Evolutionary conservation across 768 basidiomycete genomes (phyloP), one percentile per base, ranked within the genome.

Genomic region (Strobilomyces echinocephalus): DNA sequence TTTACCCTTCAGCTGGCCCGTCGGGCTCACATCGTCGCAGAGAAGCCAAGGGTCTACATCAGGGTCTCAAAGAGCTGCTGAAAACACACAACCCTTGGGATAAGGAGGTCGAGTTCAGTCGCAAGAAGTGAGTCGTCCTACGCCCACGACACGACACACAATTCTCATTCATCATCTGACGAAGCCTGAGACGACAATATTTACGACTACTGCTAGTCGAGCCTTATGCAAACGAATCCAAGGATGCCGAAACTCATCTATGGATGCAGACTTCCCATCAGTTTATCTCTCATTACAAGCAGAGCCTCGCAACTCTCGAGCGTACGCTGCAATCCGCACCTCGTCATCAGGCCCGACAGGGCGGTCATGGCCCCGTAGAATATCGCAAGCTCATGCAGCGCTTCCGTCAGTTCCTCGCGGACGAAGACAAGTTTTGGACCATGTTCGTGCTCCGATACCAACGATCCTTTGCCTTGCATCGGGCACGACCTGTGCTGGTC

Each of bases 221-320:
- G 63, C 85, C 88, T 2, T 81, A 79, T 61, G 77, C 86, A 40
- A 79, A 77, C 46, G 88, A 91, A 69, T 83, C 85, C 45, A 84
- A 85, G 65, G 87, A 91, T 72, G 82, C 81, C 39, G 88, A 93
- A 65, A 88, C 80, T 30, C 84, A 88, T 58, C 79, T 95, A 9
- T 95, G 93, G 92, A 90, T 93, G 83, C 87, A 91, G 65, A 95
- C 93, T 0, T 88, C 90, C 35, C 89, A 95, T 70, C 77, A 81
- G 36, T 82, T 92, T 72, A 95, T 95, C 58, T 74, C 86, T 15
- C 76, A 79, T 21, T 95, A 91, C 76, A 93, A 94, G 68, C 79
- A 86, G 57, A 82, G 77, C 44, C 81, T 95, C 62, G 70, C 82
- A 39, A 68, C 74, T 0, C 77, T 91, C 50, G 90, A 93, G 72